Evolutionary conservation across 371 early-diverging fungal species (phyloP), one percentile per base, ranked within the genome.

Genomic region (Mortierella sp.): DNA sequence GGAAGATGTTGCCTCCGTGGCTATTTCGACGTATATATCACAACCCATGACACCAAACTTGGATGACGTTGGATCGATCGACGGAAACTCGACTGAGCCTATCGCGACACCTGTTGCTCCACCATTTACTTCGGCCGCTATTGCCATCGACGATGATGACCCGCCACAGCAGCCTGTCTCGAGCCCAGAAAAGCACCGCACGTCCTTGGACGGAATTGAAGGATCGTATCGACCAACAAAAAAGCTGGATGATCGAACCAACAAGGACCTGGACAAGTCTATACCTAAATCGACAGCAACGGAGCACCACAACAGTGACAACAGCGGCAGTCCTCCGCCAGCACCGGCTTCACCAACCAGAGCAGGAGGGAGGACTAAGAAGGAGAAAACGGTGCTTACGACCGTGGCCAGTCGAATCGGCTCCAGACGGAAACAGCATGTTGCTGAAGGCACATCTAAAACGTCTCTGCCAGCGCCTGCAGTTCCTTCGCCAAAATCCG

Each of bases 361-460:
- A 31, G 34, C 8, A 14, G 11, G 24, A 10, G 55, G 57, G 9
- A 75, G 71, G 28, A 24, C 46, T 8, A 78, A 78, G 44, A 78
- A 76, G 48, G 79, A 57, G 1, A 79, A 79, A 11, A 55, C 75
- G 14, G 43, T 70, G 0, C 21, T 73, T 1, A 54, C 51, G 11
- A 69, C 82, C 0, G 64, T 82, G 10, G 82, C 79, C 8, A 16
- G 51, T 9, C 31, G 75, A 26, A 61, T 82, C 10, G 76, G 79
- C 21, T 75, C 82, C 6, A 72, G 81, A 26, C 67, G 78, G 24
- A 82, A 76, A 31, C 78, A 71, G 11, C 72, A 40, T 19, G 31
- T 34, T 0, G 28, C 71, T 19, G 13, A 48, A 19, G 9, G 6
- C 10, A 5, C 70, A 43, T 26, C 55, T 5, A 37, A n/a, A n/a